Evolutionary conservation across 805 yeast species (phyloP).

Genomic region (Pichia scutulata): DNA sequence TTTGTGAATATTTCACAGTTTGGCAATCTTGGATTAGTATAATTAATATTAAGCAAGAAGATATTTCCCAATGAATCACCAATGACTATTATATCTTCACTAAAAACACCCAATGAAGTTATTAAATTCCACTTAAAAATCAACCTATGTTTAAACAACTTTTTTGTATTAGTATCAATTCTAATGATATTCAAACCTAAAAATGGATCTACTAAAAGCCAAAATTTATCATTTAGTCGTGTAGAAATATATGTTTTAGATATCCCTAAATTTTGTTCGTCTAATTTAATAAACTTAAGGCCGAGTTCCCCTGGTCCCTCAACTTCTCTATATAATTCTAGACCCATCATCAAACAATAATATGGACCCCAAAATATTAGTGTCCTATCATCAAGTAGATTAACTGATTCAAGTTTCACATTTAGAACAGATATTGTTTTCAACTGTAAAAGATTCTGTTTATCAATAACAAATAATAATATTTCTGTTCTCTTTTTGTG

Average conservation of each 20-base stretch:
- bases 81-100: constrained; percentile 13
- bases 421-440: constrained; percentile 13
- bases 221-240: background rate
- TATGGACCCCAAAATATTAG: constrained; percentile 13
- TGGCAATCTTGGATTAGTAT: background rate
- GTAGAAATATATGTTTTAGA: background rate
- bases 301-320: background rate
- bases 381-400: constrained; percentile 1
- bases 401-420: background rate
- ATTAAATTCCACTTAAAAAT: constrained; percentile 6
- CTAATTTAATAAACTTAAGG: background rate
- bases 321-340: constrained; percentile 7
- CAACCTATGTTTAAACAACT: background rate
- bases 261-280: background rate
- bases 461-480: constrained; percentile 10
- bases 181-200: constrained; percentile 14
- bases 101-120: constrained; percentile 8
- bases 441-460: constrained; percentile 3
- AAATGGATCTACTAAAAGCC: constrained; percentile 18
- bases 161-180: constrained; percentile 4
- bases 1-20: background rate
- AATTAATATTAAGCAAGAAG: constrained; percentile 7
- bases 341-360: background rate
- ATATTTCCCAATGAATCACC: constrained; percentile 24
- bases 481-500: constrained; percentile 9